Evolutionary conservation across 768 basidiomycete species (phyloP).

Genomic region (Rhizopogon roseolus): DNA sequence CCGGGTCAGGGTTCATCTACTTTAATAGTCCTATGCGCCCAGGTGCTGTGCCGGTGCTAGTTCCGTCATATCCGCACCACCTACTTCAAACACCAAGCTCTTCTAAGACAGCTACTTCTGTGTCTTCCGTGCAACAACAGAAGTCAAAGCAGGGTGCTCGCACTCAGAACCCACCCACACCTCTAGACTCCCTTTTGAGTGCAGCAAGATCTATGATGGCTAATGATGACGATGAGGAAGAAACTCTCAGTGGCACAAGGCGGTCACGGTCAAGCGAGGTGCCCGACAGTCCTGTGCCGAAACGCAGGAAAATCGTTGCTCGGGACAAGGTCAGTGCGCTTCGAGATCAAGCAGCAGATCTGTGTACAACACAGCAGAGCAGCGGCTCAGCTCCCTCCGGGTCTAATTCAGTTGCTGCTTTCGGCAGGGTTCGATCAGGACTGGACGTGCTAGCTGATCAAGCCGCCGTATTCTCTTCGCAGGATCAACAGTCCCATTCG

Average conservation of each 20-base stretch:
- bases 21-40: conserved; percentile 19
- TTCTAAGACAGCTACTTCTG: conserved; percentile 25
- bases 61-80: conserved; percentile 23
- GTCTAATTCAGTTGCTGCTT: conserved; percentile 1
- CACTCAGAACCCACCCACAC: conserved; percentile 33
- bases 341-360: not conserved
- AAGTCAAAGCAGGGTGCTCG: conserved; percentile 11
- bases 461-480: conserved; percentile 49
- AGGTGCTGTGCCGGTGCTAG: conserved; percentile 24
- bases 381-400: not conserved
- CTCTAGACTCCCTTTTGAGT: conserved; percentile 55
- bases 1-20: conserved; percentile 26
- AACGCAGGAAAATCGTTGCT: conserved; percentile 27
- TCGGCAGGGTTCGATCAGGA: conserved; percentile 40
- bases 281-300: conserved; percentile 33
- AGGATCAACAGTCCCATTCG: conserved; percentile 17
- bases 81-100: conserved; percentile 27
- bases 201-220: conserved; percentile 57
- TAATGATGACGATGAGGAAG: conserved; percentile 22
- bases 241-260: conserved; percentile 19
- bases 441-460: conserved; percentile 75
- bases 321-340: conserved; percentile 9
- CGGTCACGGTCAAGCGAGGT: conserved; percentile 19
- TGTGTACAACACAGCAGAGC: not conserved
- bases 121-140: conserved; percentile 13